Evolutionary conservation across 2,329 filamentous ascomycete species (phyloP), one percentile per base, ranked within the genome.

Genomic region (Pseudogymnoascus sp.): DNA sequence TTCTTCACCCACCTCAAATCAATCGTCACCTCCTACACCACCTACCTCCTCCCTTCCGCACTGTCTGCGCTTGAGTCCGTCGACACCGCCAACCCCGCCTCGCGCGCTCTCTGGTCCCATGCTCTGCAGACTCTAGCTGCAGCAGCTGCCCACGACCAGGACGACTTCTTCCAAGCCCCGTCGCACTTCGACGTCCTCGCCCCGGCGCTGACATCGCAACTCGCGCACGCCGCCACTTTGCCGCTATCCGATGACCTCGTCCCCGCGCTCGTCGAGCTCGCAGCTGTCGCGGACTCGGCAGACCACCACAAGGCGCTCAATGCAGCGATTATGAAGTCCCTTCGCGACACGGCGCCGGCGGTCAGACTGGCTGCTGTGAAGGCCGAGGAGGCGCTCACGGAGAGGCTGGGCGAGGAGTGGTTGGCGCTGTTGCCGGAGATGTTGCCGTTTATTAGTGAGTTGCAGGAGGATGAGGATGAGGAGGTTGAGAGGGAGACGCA

Each of bases 381-480:
- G 74, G 88, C 88, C 67, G 85, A 97, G 76, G 88, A 91, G 71
- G 83, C 81, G 12, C 78, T 97, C 64, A 95, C 91, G 11, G 85
- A 89, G 67, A 80, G 84, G 57, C 76, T 97, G 25, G 92, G 92
- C 62, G 92, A 97, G 73, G 94, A 99, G 71, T 99, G 94, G 94
- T 76, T 99, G 63, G 83, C 86, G 1, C 82, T 95, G 77, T 74
- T 97, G 71, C 91, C 93, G 0, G 94, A 99, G 81, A 97, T 97
- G 88, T 76, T 99, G 72, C 93, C 95, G 18, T 90, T 93, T 65
- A 96, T 99, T 68, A 95, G 90, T 70, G 94, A 99, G 77, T 74
- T 96, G 70, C 88, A 96, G 76, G 94, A 99, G 71, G 94, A 99
- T 72, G 94, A 97, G 67, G 92, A 97, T 70, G 94, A 97, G 76